Conservation (phyloP, 31 red algal species). For the Pterothamnion heteromorphum region DNA sequence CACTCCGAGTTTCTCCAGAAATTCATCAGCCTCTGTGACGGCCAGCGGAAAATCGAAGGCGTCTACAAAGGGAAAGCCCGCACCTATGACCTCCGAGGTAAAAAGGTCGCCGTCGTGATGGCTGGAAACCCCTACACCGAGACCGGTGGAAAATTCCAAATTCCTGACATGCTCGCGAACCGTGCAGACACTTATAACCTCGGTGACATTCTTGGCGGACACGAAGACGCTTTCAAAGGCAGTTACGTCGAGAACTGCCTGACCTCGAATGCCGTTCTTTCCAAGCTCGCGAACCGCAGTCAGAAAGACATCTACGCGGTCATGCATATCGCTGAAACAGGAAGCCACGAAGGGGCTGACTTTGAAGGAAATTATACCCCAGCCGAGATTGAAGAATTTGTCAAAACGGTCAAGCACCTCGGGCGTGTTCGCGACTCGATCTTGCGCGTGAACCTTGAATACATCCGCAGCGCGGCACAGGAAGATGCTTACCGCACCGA, state of each 20-base stretch:
- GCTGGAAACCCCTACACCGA: constrained; percentile 11
- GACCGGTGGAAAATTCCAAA: constrained; percentile 7
- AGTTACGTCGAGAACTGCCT: not conserved
- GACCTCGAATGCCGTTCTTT: not conserved
- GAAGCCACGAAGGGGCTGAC: not conserved
- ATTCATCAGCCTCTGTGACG: constrained; percentile 17
- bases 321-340: not conserved
- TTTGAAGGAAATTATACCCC: not conserved
- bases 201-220: not conserved
- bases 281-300: not conserved
- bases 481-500: not conserved
- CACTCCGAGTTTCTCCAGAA: not conserved
- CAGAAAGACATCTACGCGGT: constrained; percentile 17
- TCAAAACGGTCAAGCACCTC: not conserved
- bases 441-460: not conserved
- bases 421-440: not conserved
- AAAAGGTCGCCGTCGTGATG: not conserved
- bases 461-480: not conserved
- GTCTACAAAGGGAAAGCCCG: not conserved
- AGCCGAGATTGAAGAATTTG: not conserved
- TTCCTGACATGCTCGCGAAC: constrained; percentile 26
- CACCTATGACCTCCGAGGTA: not conserved
- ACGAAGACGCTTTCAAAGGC: not conserved
- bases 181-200: constrained; percentile 10
- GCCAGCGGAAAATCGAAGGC: not conserved